These are phyloP conservation scores for Pueraria montana DNA, from an alignment of 306 rosid species.

Conservation along the genomic window DNA sequence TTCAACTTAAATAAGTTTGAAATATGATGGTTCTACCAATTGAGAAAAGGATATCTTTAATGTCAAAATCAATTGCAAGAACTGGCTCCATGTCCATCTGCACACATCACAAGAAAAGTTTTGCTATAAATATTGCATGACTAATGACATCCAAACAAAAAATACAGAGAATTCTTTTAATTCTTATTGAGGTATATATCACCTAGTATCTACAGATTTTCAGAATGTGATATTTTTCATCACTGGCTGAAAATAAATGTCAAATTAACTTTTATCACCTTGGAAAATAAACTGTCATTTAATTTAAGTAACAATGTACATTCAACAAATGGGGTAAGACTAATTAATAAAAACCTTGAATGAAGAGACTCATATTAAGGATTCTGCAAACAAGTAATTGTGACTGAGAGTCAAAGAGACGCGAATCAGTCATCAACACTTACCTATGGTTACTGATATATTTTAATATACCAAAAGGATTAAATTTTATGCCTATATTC, in stretches of 20 bases:
- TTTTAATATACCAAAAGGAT: constrained; percentile 15
- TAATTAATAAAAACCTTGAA: background rate
- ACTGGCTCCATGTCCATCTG: constrained; percentile 88
- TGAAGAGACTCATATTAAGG: constrained; percentile 21
- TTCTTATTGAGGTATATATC: background rate
- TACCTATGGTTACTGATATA: background rate
- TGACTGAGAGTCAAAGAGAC: background rate
- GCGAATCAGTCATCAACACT: background rate
- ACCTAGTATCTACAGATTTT: constrained; percentile 3
- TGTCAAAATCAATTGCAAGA: constrained; percentile 88
- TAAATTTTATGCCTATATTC: constrained; percentile 30
- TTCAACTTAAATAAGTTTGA: constrained; percentile 21
- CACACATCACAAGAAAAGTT: constrained; percentile 45
- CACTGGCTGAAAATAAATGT: background rate
- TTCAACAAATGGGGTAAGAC: background rate
- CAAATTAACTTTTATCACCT: constrained; percentile 19
- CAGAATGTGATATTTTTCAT: constrained; percentile 6
- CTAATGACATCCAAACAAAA: constrained; percentile 27
- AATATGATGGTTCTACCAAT: constrained; percentile 37
- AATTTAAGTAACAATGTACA: background rate
- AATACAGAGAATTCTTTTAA: background rate
- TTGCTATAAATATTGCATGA: constrained; percentile 30
- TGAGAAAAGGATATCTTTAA: constrained; percentile 85
- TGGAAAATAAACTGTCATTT: background rate
- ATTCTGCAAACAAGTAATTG: constrained; percentile 2